These are phyloP conservation scores for Trichoderma arundinaceum DNA, from an alignment of 2,329 filamentous ascomycete genomes.

Conservation along the genomic window DNA sequence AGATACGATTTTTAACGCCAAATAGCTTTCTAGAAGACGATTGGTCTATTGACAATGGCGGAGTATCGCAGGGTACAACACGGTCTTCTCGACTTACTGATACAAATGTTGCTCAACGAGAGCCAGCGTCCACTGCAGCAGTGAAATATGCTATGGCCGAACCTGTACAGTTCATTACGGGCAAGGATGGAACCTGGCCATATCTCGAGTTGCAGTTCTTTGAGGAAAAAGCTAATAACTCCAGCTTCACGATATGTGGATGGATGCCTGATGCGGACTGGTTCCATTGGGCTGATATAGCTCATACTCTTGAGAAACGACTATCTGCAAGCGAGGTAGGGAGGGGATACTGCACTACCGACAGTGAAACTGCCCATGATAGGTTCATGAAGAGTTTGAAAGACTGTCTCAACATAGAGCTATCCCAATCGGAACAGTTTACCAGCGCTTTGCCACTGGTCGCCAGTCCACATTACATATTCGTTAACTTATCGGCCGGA, in stretches of 20 bases:
- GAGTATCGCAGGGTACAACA: background rate
- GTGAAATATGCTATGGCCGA: slow-evolving; percentile 1
- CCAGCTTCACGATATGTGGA: slow-evolving; percentile 51
- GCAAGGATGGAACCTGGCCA: slow-evolving; percentile 44
- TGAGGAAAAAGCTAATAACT: slow-evolving; percentile 39
- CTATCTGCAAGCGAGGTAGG: slow-evolving; percentile 22
- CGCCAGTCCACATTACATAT: slow-evolving; percentile 45
- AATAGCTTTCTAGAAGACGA: slow-evolving; percentile 49
- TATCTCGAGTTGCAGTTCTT: slow-evolving; percentile 43
- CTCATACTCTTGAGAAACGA: slow-evolving; percentile 41
- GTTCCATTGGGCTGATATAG: slow-evolving; percentile 44
- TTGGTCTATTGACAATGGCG: background rate
- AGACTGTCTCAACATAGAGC: slow-evolving; percentile 55
- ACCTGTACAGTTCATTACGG: slow-evolving; percentile 20
- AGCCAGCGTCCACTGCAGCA: background rate
- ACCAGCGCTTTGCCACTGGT: slow-evolving; percentile 34
- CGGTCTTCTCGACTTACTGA: background rate
- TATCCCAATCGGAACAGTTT: slow-evolving; percentile 44
- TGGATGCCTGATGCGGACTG: slow-evolving; percentile 51
- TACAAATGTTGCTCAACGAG: background rate
- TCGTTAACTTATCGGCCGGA: slow-evolving; percentile 39
- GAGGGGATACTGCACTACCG: background rate
- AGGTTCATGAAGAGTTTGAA: slow-evolving; percentile 43
- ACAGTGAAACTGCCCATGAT: slow-evolving; percentile 29
- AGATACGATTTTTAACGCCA: slow-evolving; percentile 49